These are phyloP conservation scores for Jaltomata sinuosa DNA, from an alignment of 257 asterid genomes.

Conservation along the genomic window DNA sequence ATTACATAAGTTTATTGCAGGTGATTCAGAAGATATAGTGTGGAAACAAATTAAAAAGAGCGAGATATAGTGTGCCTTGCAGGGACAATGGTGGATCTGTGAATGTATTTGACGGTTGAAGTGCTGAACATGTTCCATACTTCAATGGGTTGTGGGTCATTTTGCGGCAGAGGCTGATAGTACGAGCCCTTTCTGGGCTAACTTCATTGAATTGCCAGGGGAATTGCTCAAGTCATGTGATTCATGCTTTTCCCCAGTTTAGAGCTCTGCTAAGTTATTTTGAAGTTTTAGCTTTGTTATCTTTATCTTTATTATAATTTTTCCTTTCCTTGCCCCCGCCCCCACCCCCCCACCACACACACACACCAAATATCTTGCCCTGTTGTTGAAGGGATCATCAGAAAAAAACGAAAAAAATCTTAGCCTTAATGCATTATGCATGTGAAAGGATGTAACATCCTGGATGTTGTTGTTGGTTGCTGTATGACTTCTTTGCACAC, in stretches of 20 bases:
- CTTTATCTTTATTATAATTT: too few relatives aligned
- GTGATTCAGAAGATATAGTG: background rate
- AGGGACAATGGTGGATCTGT: background rate
- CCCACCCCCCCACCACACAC: too few relatives aligned
- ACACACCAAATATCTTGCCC: background rate
- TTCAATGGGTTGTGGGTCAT: background rate
- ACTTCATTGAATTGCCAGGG: background rate
- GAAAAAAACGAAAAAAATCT: too few relatives aligned
- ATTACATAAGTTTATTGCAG: background rate
- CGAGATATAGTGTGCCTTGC: background rate
- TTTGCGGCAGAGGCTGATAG: background rate
- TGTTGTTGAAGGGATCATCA: too few relatives aligned
- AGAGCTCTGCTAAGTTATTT: background rate
- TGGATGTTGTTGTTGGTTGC: too few relatives aligned
- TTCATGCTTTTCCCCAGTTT: background rate
- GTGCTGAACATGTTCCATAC: background rate
- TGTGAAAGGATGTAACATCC: too few relatives aligned
- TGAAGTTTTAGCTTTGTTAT: background rate
- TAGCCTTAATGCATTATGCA: background rate
- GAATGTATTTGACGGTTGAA: background rate
- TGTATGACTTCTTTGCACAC: background rate
- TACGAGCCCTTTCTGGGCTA: background rate
- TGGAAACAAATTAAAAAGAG: background rate
- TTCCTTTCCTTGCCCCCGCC: background rate
- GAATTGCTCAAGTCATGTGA: background rate